Conservation (phyloP, 768 basidiomycete genomes). For the Boletus rex-veris region DNA sequence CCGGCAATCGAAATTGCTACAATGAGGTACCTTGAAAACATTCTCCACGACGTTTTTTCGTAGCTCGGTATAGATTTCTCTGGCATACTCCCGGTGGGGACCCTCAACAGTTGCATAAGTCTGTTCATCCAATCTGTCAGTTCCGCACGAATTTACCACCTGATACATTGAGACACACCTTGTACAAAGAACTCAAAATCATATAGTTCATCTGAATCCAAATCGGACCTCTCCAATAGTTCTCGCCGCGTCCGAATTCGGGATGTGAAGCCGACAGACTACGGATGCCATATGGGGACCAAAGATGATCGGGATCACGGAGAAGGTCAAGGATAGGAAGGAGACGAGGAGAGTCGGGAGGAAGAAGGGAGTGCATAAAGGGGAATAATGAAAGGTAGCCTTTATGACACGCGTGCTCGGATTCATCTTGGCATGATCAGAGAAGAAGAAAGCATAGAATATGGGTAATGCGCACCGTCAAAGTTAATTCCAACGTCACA, state of each 20-base stretch:
- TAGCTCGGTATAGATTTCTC: slow-evolving; percentile 75
- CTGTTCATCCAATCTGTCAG: slow-evolving; percentile 36
- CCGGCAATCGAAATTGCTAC: not conserved
- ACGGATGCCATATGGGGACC: slow-evolving; percentile 88
- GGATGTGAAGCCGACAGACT: slow-evolving; percentile 85
- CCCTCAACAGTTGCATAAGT: slow-evolving; percentile 76
- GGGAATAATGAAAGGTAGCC: slow-evolving; percentile 96
- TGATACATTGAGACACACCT: slow-evolving; percentile 39
- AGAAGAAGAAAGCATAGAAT: not conserved
- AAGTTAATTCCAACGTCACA: slow-evolving; percentile 85
- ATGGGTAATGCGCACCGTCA: slow-evolving; percentile 53
- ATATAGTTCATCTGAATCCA: slow-evolving; percentile 99
- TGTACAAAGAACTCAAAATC: slow-evolving; percentile 72
- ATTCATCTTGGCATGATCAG: slow-evolving; percentile 63
- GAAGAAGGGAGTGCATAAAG: slow-evolving; percentile 78
- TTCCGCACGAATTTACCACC: not conserved
- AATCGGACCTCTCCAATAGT: slow-evolving; percentile 97
- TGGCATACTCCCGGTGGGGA: slow-evolving; percentile 74
- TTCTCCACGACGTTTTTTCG: slow-evolving; percentile 83
- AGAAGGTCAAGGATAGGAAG: slow-evolving; percentile 79
- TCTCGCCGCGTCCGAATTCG: slow-evolving; percentile 89
- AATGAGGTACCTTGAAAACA: slow-evolving; percentile 59
- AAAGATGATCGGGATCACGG: slow-evolving; percentile 77
- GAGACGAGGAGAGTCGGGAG: slow-evolving; percentile 74
- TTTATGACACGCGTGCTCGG: slow-evolving; percentile 83